Percentiles rank a stretch among this genome's conserved stretches.
These are phyloP conservation scores for Fusarium continuum DNA, from an alignment of 2,329 filamentous ascomycete genomes.

Conservation along the genomic window DNA sequence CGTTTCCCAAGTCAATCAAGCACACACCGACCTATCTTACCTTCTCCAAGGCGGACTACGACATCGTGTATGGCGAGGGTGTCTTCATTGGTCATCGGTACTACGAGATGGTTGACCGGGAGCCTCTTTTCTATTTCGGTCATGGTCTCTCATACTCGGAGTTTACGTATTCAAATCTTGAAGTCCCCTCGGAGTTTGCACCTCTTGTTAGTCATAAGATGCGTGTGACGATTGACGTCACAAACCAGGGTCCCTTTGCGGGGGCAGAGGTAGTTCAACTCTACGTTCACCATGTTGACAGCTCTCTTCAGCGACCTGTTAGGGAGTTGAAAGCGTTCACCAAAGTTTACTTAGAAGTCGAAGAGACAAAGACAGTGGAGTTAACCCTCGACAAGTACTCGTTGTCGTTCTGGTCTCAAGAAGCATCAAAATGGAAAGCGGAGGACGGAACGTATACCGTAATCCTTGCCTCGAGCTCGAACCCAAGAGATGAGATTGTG, in stretches of 20 bases:
- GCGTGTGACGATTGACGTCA: slow-evolving; percentile 20
- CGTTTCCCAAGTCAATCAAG: slow-evolving; percentile 68
- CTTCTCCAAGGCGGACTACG: slow-evolving; percentile 69
- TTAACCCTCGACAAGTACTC: slow-evolving; percentile 32
- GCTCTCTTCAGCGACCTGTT: slow-evolving; percentile 22
- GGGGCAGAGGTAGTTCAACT: slow-evolving; percentile 33
- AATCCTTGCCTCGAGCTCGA: slow-evolving; percentile 34
- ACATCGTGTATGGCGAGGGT: slow-evolving; percentile 76
- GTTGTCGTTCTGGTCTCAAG: slow-evolving; percentile 31
- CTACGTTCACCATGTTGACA: slow-evolving; percentile 21
- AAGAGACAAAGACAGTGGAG: neutral
- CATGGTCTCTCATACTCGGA: slow-evolving; percentile 76
- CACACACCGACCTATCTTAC: slow-evolving; percentile 77
- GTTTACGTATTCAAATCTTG: slow-evolving; percentile 60
- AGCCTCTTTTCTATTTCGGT: slow-evolving; percentile 72
- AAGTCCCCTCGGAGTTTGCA: neutral
- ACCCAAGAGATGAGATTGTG: slow-evolving; percentile 25
- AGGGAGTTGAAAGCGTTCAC: slow-evolving; percentile 29
- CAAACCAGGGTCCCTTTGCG: slow-evolving; percentile 6
- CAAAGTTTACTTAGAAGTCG: neutral
- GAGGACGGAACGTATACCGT: slow-evolving; percentile 29
- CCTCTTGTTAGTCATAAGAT: slow-evolving; percentile 6
- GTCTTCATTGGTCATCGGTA: slow-evolving; percentile 78
- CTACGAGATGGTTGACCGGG: slow-evolving; percentile 62
- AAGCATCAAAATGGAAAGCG: slow-evolving; percentile 27